Conservation (phyloP, 192 early-diverging fungal genomes). For the Podila minutissima region DNA sequence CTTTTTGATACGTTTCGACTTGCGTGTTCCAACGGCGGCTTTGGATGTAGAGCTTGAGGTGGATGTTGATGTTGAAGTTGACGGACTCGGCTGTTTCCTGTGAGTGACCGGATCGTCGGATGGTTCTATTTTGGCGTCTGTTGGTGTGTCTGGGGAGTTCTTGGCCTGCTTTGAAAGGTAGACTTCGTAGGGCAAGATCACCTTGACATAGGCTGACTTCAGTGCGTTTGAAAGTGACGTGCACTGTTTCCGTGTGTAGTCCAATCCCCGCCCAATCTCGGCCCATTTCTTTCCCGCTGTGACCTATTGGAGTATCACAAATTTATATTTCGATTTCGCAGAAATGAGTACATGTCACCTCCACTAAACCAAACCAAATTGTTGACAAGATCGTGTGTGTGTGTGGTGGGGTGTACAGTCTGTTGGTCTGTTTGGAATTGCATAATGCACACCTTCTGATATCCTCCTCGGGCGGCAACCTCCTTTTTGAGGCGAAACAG, state of each 20-base stretch:
- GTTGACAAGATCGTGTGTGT: neutral
- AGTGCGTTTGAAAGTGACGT: conserved; percentile 81
- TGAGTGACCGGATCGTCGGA: conserved; percentile 9
- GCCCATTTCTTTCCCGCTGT: conserved; percentile 83
- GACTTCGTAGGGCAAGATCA: conserved; percentile 76
- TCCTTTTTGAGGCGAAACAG: conserved; percentile 84
- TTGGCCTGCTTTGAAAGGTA: conserved; percentile 66
- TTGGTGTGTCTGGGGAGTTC: conserved; percentile 2
- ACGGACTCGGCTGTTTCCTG: neutral
- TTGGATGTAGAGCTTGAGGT: neutral
- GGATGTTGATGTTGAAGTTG: neutral
- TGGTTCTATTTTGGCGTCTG: conserved; percentile 5
- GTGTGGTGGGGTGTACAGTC: neutral
- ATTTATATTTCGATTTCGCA: too few species aligned
- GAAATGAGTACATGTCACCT: too few species aligned
- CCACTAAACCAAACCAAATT: too few species aligned
- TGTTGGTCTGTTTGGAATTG: neutral
- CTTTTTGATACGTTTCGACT: conserved; percentile 49
- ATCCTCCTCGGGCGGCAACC: conserved; percentile 81
- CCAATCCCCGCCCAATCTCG: conserved; percentile 81
- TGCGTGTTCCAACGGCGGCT: conserved; percentile 18
- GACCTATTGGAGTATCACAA: conserved; percentile 55
- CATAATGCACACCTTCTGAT: conserved; percentile 62
- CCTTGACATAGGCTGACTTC: conserved; percentile 72
- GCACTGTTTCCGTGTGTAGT: conserved; percentile 76